phyloP scores from a whole-genome alignment of 2,329 filamentous ascomycete species.

The Xylaria sp. region DNA sequence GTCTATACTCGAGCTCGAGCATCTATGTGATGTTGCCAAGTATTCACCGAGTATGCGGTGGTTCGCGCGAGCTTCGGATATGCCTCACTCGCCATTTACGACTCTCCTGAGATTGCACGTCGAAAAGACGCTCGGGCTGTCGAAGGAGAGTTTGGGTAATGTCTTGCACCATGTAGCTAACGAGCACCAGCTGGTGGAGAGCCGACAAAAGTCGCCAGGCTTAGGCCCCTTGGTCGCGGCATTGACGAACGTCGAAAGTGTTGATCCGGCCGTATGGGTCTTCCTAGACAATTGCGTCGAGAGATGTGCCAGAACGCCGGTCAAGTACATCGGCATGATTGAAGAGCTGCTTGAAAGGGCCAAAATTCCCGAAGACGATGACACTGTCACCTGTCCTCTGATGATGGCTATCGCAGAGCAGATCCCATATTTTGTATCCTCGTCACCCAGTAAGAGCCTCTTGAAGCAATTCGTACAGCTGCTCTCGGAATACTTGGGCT shows the following conservation, averaged over 20 bases:
- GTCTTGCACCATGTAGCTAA: constrained; percentile 63
- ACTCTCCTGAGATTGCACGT: constrained; percentile 65
- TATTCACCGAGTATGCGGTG: constrained; percentile 85
- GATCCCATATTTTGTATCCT: constrained; percentile 67
- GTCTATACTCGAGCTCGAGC: constrained; percentile 74
- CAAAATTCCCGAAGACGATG: constrained; percentile 32
- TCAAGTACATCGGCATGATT: constrained; percentile 79
- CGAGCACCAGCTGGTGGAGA: constrained; percentile 69
- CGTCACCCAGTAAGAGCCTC: constrained; percentile 45
- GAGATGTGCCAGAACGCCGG: constrained; percentile 72
- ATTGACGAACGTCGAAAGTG: constrained; percentile 37
- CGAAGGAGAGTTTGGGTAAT: constrained; percentile 53
- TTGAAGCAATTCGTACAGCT: constrained; percentile 57
- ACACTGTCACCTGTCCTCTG: constrained; percentile 60
- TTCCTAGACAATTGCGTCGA: constrained; percentile 85
- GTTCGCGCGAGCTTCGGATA: constrained; percentile 74
- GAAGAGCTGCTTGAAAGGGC: constrained; percentile 41
- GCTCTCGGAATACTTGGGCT: constrained; percentile 59
- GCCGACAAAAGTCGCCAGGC: constrained; percentile 43
- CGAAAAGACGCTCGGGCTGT: constrained; percentile 50
- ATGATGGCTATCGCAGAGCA: constrained; percentile 76
- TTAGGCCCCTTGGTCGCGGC: constrained; percentile 51
- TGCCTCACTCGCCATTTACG: constrained; percentile 71
- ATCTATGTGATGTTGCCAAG: constrained; percentile 78
- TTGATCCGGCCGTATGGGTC: constrained; percentile 53